Conservation (phyloP, 805 yeast genomes). For the Peterozyma toletana region DNA sequence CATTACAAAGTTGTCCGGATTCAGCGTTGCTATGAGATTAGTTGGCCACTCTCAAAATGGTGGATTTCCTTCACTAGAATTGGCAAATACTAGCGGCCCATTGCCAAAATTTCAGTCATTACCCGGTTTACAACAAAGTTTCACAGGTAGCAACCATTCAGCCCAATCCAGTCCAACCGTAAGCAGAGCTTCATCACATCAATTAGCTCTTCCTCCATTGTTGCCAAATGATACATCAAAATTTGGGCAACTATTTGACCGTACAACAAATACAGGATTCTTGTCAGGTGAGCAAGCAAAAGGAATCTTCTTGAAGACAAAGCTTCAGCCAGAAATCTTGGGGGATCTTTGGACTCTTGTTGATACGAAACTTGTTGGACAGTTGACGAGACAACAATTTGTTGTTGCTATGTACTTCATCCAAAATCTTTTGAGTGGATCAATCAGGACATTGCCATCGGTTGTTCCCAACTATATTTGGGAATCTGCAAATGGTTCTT, state of each 20-base stretch:
- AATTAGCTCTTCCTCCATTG: conserved; percentile 40
- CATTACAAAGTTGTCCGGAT: conserved; percentile 70
- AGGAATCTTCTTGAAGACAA: conserved; percentile 83
- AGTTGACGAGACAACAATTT: conserved; percentile 67
- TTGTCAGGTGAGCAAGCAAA: conserved; percentile 78
- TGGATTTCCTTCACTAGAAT: conserved; percentile 40
- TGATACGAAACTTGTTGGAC: conserved; percentile 70
- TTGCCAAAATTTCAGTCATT: conserved; percentile 48
- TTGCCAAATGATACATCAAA: conserved; percentile 50
- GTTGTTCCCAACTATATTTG: conserved; percentile 25
- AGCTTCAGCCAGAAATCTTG: conserved; percentile 65
- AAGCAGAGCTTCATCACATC: conserved; percentile 15
- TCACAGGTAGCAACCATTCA: conserved; percentile 2
- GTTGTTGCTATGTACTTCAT: conserved; percentile 93
- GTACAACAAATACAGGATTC: conserved; percentile 50
- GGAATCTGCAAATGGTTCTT: conserved; percentile 16
- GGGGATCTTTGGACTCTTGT: conserved; percentile 88
- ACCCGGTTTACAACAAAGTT: conserved; percentile 1
- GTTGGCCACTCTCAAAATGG: conserved; percentile 86
- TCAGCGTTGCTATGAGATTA: conserved; percentile 79
- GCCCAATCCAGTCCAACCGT: conserved; percentile 23
- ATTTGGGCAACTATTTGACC: conserved; percentile 67
- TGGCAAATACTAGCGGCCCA: conserved; percentile 56
- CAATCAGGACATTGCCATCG: conserved; percentile 33
- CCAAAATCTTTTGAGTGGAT: conserved; percentile 67